phyloP scores from a whole-genome alignment of 1,139 yeast genomes.

The Pneumocystis sp. region DNA sequence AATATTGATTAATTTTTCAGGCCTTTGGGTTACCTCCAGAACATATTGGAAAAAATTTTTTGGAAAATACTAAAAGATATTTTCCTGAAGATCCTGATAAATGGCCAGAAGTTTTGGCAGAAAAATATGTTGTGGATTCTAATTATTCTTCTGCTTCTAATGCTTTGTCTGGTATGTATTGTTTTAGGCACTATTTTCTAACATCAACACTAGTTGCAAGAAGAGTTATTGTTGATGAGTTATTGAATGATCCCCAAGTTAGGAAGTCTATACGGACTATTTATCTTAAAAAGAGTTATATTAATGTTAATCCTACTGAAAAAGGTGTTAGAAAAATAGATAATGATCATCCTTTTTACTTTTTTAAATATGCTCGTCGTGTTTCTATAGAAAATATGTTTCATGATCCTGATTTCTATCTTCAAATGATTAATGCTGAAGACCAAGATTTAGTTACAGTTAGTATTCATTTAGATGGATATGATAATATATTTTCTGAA shows the following conservation, averaged over 20 bases:
- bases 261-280: slow-evolving; percentile 65
- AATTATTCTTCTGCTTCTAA: slow-evolving; percentile 28
- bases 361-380: slow-evolving; percentile 79
- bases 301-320: slow-evolving; percentile 68
- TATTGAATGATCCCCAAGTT: slow-evolving; percentile 66
- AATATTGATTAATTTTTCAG: slow-evolving; percentile 14
- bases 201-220: slow-evolving; percentile 39
- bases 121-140: slow-evolving; percentile 30
- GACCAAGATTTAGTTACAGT: slow-evolving; percentile 39
- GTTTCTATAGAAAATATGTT: slow-evolving; percentile 62
- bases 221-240: slow-evolving; percentile 61
- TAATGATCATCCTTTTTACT: slow-evolving; percentile 66
- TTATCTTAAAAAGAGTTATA: slow-evolving; percentile 44
- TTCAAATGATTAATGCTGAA: slow-evolving; percentile 89
- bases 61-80: slow-evolving; percentile 56
- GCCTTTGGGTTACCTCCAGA: slow-evolving; percentile 67
- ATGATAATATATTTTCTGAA: slow-evolving; percentile 29
- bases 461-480: slow-evolving; percentile 27
- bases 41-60: slow-evolving; percentile 71
- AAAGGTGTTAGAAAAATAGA: slow-evolving; percentile 76
- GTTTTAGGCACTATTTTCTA: background rate
- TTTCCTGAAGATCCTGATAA: slow-evolving; percentile 52
- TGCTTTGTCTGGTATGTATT: slow-evolving; percentile 33
- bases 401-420: slow-evolving; percentile 59
- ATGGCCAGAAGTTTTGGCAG: slow-evolving; percentile 51